These are phyloP conservation scores for Nepenthes alata DNA, from an alignment of 179 eudicot species.

Conservation along the genomic window DNA sequence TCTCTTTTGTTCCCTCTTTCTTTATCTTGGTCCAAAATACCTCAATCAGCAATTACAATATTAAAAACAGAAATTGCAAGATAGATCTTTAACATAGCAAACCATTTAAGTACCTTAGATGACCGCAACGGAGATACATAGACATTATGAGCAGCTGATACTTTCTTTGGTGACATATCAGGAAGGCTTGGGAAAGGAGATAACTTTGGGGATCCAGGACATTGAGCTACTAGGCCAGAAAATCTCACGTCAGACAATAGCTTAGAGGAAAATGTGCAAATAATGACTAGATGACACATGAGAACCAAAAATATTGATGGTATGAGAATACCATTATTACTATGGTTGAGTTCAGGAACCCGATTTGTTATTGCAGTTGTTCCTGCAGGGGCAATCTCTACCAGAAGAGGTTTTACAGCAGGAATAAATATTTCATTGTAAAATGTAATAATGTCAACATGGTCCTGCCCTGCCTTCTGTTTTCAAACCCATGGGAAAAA, in stretches of 20 bases:
- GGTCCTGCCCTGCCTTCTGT: constrained; percentile 74
- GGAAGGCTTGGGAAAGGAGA: constrained; percentile 85
- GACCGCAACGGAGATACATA: constrained; percentile 93
- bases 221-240: constrained; percentile 41
- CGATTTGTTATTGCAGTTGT: constrained; percentile 21
- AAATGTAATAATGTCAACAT: constrained; percentile 86
- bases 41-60: too few relatives aligned
- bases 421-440: constrained; percentile 88
- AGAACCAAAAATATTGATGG: neutral
- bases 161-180: constrained; percentile 97
- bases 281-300: neutral
- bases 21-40: too few relatives aligned
- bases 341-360: constrained; percentile 34
- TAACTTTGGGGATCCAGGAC: constrained; percentile 72
- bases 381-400: constrained; percentile 62
- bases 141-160: constrained; percentile 70
- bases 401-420: constrained; percentile 72
- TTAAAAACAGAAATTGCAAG: too few relatives aligned
- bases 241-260: constrained; percentile 5
- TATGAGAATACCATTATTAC: constrained; percentile 36
- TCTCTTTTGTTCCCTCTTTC: too few relatives aligned
- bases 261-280: neutral
- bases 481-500: constrained; percentile 6
- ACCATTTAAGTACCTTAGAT: constrained; percentile 53
- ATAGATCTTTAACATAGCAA: neutral